phyloP scores from a whole-genome alignment of 208 protist genomes.

The Trypanosoma theileri region DNA sequence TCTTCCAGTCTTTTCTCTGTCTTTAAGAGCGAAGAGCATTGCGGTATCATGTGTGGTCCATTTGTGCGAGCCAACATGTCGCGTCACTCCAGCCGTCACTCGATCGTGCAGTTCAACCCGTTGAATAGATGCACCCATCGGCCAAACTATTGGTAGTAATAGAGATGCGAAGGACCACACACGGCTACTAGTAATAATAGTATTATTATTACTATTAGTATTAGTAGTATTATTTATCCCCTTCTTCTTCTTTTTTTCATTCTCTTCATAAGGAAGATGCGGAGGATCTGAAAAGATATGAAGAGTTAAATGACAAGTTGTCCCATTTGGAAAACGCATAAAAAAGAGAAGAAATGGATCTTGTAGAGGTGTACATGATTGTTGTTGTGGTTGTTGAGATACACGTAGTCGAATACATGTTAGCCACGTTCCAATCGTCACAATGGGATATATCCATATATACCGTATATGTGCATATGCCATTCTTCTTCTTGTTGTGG shows the following conservation, averaged over 20 bases:
- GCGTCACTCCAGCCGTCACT: neutral
- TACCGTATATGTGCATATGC: conserved; percentile 19
- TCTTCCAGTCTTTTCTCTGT: neutral
- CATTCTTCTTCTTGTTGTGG: too few relatives aligned
- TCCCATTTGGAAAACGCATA: too few relatives aligned
- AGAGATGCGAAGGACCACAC: conserved; percentile 23
- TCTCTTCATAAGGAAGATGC: too few relatives aligned
- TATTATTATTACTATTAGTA: neutral
- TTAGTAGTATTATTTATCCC: neutral
- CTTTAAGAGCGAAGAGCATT: neutral
- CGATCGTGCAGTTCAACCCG: conserved; percentile 23
- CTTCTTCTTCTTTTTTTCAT: neutral
- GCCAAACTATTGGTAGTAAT: conserved; percentile 20
- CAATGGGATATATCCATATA: conserved; percentile 9
- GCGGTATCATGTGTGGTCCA: conserved; percentile 6
- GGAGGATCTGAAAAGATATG: too few relatives aligned
- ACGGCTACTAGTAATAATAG: neutral
- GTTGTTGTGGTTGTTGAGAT: neutral
- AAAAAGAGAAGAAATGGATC: too few relatives aligned
- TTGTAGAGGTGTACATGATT: too few relatives aligned
- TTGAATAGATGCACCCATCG: conserved; percentile 17
- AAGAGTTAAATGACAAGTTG: too few relatives aligned
- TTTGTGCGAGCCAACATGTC: conserved; percentile 19
- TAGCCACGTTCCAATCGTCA: conserved; percentile 15
- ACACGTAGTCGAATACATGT: conserved; percentile 14